Conservation (phyloP, 139 green algal genomes). For the Microglena sp. region DNA sequence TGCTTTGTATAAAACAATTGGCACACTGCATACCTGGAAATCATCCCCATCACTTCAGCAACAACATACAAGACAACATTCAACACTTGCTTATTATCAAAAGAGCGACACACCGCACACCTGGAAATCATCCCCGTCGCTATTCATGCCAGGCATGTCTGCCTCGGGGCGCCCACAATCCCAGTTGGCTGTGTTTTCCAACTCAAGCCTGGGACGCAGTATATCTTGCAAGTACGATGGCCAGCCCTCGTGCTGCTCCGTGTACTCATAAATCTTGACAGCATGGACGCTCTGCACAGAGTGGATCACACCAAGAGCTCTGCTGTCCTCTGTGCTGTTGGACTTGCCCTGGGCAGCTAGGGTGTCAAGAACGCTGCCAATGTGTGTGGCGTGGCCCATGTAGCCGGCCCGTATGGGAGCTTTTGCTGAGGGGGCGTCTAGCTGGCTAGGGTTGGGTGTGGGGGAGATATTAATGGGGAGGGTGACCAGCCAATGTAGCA, state of each 20-base stretch:
- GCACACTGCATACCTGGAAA: no score
- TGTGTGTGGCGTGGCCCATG: slow-evolving; percentile 69
- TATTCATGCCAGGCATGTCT: slow-evolving; percentile 34
- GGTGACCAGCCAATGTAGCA: slow-evolving; percentile 51
- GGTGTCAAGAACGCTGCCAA: slow-evolving; percentile 43
- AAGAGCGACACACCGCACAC: no score
- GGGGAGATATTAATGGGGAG: slow-evolving; percentile 31
- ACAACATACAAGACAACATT: no score
- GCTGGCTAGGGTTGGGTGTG: slow-evolving; percentile 24
- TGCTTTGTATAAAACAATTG: no score
- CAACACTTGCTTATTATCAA: no score
- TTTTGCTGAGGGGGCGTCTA: slow-evolving; percentile 15
- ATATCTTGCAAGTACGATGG: slow-evolving; percentile 25
- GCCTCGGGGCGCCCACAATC: slow-evolving; percentile 46
- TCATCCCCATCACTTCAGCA: no score
- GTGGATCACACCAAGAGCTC: no score
- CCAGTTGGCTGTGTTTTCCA: slow-evolving; percentile 54
- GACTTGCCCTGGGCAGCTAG: not conserved
- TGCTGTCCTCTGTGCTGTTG: no score
- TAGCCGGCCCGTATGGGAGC: slow-evolving; percentile 62
- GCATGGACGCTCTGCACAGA: no score
- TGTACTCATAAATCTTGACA: slow-evolving; percentile 18
- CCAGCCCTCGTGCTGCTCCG: slow-evolving; percentile 29
- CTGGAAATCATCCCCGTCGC: slow-evolving; percentile 45
- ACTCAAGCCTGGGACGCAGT: slow-evolving; percentile 30